Conservation (phyloP, 2,329 filamentous ascomycete genomes). For the Penicillium sp. region DNA sequence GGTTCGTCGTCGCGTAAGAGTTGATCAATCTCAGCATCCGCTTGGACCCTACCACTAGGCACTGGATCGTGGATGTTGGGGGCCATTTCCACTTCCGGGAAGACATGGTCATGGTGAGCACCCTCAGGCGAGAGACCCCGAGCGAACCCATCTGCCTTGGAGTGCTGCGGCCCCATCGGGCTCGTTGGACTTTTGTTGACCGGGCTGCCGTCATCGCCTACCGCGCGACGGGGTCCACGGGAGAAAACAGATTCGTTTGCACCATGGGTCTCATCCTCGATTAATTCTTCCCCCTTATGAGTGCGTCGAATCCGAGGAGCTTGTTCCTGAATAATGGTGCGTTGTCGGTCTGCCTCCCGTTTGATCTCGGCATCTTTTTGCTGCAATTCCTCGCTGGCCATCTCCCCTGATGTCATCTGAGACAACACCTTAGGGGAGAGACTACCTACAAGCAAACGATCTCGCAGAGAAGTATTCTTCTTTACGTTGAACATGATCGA, state of each 20-base stretch:
- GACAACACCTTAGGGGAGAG: constrained; percentile 74
- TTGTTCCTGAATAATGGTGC: constrained; percentile 74
- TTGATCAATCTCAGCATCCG: constrained; percentile 86
- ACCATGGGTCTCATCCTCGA: constrained; percentile 67
- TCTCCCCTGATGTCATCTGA: constrained; percentile 85
- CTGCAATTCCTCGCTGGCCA: constrained; percentile 88
- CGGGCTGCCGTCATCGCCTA: constrained; percentile 32
- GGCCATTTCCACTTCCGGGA: constrained; percentile 43
- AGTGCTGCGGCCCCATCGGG: constrained; percentile 25
- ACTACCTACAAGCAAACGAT: constrained; percentile 69
- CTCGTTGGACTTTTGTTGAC: constrained; percentile 28
- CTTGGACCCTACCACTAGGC: constrained; percentile 51
- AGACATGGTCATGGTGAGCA: constrained; percentile 43
- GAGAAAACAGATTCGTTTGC: constrained; percentile 50
- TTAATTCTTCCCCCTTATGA: constrained; percentile 90
- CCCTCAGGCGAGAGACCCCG: constrained; percentile 72
- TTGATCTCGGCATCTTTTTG: constrained; percentile 57
- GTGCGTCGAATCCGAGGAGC: constrained; percentile 81
- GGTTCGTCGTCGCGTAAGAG: constrained; percentile 79
- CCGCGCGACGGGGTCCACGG: constrained; percentile 47
- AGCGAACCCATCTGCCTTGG: constrained; percentile 50
- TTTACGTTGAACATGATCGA: constrained; percentile 84
- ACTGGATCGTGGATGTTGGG: constrained; percentile 40
- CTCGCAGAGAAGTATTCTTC: constrained; percentile 75
- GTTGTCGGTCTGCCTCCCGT: constrained; percentile 59